Base-by-base conservation (phyloP, 2,329 filamentous ascomycete species). In the Paecilomyces formosus region DNA sequence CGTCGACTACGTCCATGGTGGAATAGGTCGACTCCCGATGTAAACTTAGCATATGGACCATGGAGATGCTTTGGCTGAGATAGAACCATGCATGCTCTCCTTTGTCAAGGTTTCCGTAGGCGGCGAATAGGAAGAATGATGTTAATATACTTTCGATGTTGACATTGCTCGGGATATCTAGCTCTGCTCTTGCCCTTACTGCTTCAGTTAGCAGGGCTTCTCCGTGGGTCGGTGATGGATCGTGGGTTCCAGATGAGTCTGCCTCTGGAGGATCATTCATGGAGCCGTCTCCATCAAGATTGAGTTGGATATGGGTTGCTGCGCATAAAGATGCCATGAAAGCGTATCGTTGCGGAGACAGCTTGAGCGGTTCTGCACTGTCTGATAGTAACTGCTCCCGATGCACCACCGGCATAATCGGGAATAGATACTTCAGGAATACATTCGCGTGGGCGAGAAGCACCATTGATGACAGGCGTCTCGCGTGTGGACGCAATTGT, bases 41-140 rank as follows among this genome's bases (percentile, higher is more conserved):
- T 53, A 79, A 67, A 0, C 71, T 71, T 30, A 79, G 65, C 0
- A 73, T 72, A 55, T 78, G 75, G 5, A 72, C 73, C 72, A 93
- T 79, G 5, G 89, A 92, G 1, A 85, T 87, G 5, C 88, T 88
- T 72, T 94, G 89, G 26, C 89, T 85, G 9, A 93, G 77, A 69
- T 90, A 85, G 68, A 86, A 92, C 89, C 89, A 93, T 1, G 88
- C 89, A 70, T 86, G 86, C 62, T 88, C 85, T 70, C 92, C 88
- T 70, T 86, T 80, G 62, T 91, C 88, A 53, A 90, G 76, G 39
- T 85, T 87, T 61, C 88, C 87, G 70, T 88, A 85, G 59, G 86
- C 87, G 39, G 84, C 87, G 65, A 90, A 92, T 26, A 93, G 71
- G 70, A 93, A 92, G 72, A 89, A 91, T 57, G 87, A 91, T n/a